Evolutionary conservation across 108 stramenopile genomes (phyloP).

Genomic region (Nitzschia palea): DNA sequence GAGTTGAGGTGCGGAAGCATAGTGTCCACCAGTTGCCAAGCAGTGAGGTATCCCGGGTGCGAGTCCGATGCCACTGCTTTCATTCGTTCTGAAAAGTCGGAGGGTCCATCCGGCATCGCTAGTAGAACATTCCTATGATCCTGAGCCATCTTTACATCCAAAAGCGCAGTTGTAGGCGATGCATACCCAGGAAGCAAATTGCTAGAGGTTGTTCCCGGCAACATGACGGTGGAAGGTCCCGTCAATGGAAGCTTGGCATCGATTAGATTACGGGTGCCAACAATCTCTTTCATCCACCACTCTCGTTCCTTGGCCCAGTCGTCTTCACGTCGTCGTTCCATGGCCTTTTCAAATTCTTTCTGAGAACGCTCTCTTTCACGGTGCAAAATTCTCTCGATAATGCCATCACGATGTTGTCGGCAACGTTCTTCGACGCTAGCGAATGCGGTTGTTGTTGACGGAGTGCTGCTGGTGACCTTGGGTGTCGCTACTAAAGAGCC

Average conservation of each 20-base stretch:
- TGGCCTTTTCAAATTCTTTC: constrained; percentile 13
- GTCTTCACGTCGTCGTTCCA: constrained; percentile 34
- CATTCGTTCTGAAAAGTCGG: constrained; percentile 13
- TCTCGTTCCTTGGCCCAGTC: constrained; percentile 45
- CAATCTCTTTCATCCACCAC: constrained; percentile 43
- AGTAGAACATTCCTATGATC: constrained; percentile 24
- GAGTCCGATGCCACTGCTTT: background rate
- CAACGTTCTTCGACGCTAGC: constrained; percentile 13
- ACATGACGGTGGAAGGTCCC: background rate
- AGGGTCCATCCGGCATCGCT: background rate
- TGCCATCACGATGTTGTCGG: constrained; percentile 25
- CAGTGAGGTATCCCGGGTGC: constrained; percentile 29
- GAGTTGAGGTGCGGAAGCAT: constrained; percentile 17
- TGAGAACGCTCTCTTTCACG: constrained; percentile 22
- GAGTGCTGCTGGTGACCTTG: background rate
- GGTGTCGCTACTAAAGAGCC: constrained; percentile 7
- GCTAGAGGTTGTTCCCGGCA: background rate
- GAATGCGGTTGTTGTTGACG: background rate
- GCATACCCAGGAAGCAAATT: constrained; percentile 10
- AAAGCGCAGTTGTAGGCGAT: background rate
- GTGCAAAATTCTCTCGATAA: constrained; percentile 33
- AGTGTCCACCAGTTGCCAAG: constrained; percentile 27
- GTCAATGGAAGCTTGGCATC: constrained; percentile 7
- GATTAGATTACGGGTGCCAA: constrained; percentile 31
- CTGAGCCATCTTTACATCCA: constrained; percentile 9